phyloP scores from a whole-genome alignment of 2,329 filamentous ascomycete species.

The Aspergillus jensenii region DNA sequence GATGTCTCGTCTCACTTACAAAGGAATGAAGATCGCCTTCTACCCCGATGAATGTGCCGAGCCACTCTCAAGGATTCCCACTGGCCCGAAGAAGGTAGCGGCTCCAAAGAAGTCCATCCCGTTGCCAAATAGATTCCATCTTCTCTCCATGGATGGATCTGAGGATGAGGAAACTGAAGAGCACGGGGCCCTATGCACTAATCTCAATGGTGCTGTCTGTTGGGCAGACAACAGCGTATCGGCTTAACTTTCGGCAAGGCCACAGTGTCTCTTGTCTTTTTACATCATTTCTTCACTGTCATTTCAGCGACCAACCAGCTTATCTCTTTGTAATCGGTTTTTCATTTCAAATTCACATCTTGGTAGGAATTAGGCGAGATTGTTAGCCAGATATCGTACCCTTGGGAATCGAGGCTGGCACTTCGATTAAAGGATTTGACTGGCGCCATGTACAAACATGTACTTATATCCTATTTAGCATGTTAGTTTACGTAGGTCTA shows the following conservation, averaged over 20 bases:
- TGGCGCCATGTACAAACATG: neutral
- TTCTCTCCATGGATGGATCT: slow-evolving; percentile 54
- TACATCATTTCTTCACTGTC: neutral
- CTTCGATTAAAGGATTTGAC: neutral
- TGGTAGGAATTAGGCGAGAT: neutral
- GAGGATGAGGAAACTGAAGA: slow-evolving; percentile 36
- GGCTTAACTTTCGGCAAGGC: slow-evolving; percentile 4
- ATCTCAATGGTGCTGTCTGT: slow-evolving; percentile 13
- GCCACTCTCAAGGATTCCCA: slow-evolving; percentile 48
- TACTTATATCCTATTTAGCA: neutral
- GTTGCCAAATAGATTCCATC: slow-evolving; percentile 60
- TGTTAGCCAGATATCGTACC: neutral
- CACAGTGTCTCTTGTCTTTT: neutral
- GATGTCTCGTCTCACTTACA: slow-evolving; percentile 68
- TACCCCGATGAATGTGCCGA: slow-evolving; percentile 70
- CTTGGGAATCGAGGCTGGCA: neutral
- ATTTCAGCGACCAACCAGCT: neutral
- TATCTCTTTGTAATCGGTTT: neutral
- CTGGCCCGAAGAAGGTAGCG: slow-evolving; percentile 28
- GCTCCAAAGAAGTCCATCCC: slow-evolving; percentile 34
- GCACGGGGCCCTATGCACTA: slow-evolving; percentile 18
- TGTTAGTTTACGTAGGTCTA: neutral
- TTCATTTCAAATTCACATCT: slow-evolving; percentile 1
- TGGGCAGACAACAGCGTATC: slow-evolving; percentile 19
- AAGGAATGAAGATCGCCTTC: slow-evolving; percentile 69